Conservation (phyloP, 495 filamentous ascomycete genomes). For the Astrothelium subdiscretum region DNA sequence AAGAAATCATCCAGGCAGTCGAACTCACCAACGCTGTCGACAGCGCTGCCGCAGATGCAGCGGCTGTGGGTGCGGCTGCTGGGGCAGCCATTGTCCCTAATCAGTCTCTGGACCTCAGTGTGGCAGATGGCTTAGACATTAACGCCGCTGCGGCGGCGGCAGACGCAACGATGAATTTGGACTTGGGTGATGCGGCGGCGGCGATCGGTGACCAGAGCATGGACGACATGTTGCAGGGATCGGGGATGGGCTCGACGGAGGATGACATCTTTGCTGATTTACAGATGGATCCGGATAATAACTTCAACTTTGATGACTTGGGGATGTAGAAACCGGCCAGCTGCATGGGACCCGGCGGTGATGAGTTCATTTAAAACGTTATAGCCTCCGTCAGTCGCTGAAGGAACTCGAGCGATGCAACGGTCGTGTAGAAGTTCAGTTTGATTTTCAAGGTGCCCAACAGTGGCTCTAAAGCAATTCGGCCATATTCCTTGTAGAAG, state of each 20-base stretch:
- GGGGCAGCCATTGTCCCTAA: conserved; percentile 5
- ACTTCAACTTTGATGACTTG: conserved; percentile 12
- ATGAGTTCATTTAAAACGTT: no score
- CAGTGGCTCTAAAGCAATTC: no score
- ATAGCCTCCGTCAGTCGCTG: no score
- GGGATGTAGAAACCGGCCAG: background rate
- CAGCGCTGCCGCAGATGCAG: conserved; percentile 4
- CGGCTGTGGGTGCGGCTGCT: background rate
- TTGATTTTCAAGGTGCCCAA: no score
- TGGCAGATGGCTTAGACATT: background rate
- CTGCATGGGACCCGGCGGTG: no score
- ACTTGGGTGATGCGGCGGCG: conserved; percentile 5
- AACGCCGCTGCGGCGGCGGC: background rate
- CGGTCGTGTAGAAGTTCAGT: no score
- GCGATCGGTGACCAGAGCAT: conserved; percentile 5
- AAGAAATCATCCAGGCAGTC: conserved; percentile 18
- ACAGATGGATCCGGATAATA: conserved; percentile 18
- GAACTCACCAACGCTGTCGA: conserved; percentile 13
- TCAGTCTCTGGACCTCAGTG: conserved; percentile 2
- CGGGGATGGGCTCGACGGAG: conserved; percentile 4
- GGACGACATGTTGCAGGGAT: conserved; percentile 4
- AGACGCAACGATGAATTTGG: conserved; percentile 14
- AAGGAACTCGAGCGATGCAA: no score
- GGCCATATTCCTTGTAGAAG: no score
- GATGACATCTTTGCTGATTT: conserved; percentile 22